Evolutionary conservation across 176 grass and related monocot species (phyloP), one percentile per base, ranked within the genome.

Genomic region (Paspalum notatum): DNA sequence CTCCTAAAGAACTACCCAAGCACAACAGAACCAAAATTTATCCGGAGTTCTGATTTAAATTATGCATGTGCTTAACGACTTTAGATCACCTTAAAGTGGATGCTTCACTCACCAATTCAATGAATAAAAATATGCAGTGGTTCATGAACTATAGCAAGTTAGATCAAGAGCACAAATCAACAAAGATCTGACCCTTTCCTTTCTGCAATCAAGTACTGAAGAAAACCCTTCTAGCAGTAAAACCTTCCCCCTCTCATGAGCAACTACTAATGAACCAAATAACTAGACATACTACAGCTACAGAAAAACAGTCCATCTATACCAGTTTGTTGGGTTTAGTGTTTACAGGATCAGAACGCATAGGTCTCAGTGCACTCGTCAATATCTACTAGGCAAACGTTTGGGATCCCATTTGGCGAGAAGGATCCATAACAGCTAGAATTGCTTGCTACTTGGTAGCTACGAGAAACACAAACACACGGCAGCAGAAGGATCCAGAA

Each of bases 401-500:
- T 57, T 14, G 6, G 18, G 18, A 1, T 40, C 17, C 27, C 27
- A 22, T 37, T 22, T 12, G 12, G 13, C 32, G 54, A 37, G 1
- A 78, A 16, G 65, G 40, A 45, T 67, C 65, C 43, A 7, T 26
- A 14, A 43, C 72, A 9, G 6, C 18, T 56, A 12, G 32, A 5
- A 75, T 50, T 74, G 25, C 16, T 26, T 62, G 74, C 75, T 50
- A 63, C 22, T 49, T 39, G 32, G 32, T 32, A 50, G 22, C 17
- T 5, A 51, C 2, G 2, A 39, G 44, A 48, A 78, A 5, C 18
- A 37, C 60, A 9, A 16, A 64, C 21, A 38, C 17, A 22, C 20
- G 26, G 26, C 39, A 38, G 32, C 25, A 50, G 21, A 52, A 64
- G 20, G 83, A 85, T 72, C 76, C 74, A 55, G 45, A 9, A 6